These are phyloP conservation scores for Selaginella moellendorffii DNA, from an alignment of 75 land plant species.

Conservation along the genomic window DNA sequence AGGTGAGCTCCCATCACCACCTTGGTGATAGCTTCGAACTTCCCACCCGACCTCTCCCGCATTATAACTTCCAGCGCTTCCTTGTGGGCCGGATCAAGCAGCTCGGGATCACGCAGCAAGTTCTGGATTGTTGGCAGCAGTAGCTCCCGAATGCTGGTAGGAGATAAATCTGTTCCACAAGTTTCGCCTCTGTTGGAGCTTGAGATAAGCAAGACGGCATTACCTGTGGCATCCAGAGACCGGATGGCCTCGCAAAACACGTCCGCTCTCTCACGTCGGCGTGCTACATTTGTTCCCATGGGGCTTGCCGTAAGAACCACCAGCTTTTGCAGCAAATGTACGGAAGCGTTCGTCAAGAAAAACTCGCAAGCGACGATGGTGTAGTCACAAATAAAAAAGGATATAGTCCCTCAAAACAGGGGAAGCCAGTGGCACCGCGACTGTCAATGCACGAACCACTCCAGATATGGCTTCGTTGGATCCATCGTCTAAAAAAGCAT, in stretches of 20 bases:
- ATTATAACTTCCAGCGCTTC: constrained; percentile 82
- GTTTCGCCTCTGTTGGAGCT: neutral
- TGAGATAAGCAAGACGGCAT: neutral
- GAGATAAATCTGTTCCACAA: constrained; percentile 61
- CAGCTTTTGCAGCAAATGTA: constrained; percentile 89
- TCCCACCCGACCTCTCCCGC: constrained; percentile 74
- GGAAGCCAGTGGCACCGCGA: constrained; percentile 77
- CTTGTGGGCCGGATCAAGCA: constrained; percentile 89
- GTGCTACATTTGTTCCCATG: constrained; percentile 37
- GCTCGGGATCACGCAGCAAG: constrained; percentile 65
- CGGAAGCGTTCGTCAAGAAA: neutral
- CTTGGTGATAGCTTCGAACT: constrained; percentile 58
- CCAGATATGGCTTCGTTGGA: constrained; percentile 82
- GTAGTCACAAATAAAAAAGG: constrained; percentile 25
- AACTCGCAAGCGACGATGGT: neutral
- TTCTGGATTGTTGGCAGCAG: constrained; percentile 78
- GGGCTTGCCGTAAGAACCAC: constrained; percentile 38
- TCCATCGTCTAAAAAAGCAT: constrained; percentile 95
- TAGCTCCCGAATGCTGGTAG: constrained; percentile 51
- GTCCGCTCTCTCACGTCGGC: constrained; percentile 66
- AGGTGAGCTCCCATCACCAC: constrained; percentile 79
- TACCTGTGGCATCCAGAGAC: constrained; percentile 96
- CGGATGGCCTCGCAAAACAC: constrained; percentile 91
- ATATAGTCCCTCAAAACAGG: constrained; percentile 83
- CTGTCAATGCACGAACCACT: constrained; percentile 65